Base-by-base conservation (phyloP, 2,329 filamentous ascomycete species). In the Beauveria pseudobassiana region DNA sequence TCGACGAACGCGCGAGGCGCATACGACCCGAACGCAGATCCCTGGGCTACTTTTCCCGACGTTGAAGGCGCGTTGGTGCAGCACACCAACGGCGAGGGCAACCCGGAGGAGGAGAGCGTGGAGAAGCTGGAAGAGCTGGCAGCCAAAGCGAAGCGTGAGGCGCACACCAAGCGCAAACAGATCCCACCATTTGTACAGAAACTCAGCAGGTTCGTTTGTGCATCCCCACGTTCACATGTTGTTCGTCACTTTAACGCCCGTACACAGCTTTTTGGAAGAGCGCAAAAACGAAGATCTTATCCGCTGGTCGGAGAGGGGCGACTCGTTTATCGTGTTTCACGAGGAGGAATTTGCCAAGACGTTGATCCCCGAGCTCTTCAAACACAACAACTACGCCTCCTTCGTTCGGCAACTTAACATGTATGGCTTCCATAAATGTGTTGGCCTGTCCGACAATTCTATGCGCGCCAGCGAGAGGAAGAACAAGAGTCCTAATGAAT, bases 181-280 rank as follows among this genome's bases (percentile, higher is more conserved):
- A 98, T 99, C 12, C 93, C 95, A 1, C 93, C 95, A 0, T 99
- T 99, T 78, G 93, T 99, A 49, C 93, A 97, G 74, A 99, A 99
- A 73, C 77, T 99, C 61, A 96, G 92, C 86, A 98, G 93, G 93
- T 96, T 79, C 77, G 84, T 70, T 59, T 50, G 61, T 52, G 6
- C 40, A n/a, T 60, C 22, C 28, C 52, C 51, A 59, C 56, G 18
- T 12, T 63, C 20, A 22, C 24, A 9, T 12, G 50, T 57, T 56
- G 34, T n/a, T 20, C 51, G 48, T 14, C 28, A 61, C 55, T 57
- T 69, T 74, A 62, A 74, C 66, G 24, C 10, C n/a, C 38, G 0
- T 34, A n/a, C 38, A 30, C 52, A 98, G 95, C 73, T 99, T 98
- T 70, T 82, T 99, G 16, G 93, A 99, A 69, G 89, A 96, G 70